Percentiles rank a stretch among this genome's conserved stretches.
These are phyloP conservation scores for Ophiosphaerella narmari DNA, from an alignment of 2,329 filamentous ascomycete genomes.

Conservation along the genomic window DNA sequence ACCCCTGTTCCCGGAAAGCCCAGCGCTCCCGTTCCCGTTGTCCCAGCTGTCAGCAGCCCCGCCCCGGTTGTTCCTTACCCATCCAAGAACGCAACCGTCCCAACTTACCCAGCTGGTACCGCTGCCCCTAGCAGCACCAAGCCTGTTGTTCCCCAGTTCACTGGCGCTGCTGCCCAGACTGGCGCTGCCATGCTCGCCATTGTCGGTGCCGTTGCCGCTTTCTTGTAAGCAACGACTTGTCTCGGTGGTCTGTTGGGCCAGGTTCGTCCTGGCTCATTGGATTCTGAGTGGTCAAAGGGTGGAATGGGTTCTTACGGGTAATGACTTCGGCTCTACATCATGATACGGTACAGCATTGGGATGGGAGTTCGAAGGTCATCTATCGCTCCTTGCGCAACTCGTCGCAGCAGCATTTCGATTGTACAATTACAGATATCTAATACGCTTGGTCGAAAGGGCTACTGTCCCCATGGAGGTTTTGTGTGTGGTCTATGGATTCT, in stretches of 20 bases:
- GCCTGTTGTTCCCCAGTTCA: constrained; percentile 46
- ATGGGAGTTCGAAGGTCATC: constrained; percentile 35
- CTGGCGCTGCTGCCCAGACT: constrained; percentile 57
- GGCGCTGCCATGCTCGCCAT: constrained; percentile 59
- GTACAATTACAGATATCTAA: constrained; percentile 39
- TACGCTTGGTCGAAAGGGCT: constrained; percentile 40
- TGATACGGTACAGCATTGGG: constrained; percentile 41
- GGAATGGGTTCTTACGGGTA: constrained; percentile 36
- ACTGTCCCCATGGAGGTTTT: constrained; percentile 34
- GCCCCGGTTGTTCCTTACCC: constrained; percentile 17
- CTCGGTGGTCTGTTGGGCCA: constrained; percentile 16
- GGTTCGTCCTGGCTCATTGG: constrained; percentile 5
- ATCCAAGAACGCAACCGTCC: constrained; percentile 27
- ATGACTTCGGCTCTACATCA: constrained; percentile 40
- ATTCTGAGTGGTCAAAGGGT: constrained; percentile 16
- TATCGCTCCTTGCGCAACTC: constrained; percentile 28
- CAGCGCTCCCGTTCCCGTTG: constrained; percentile 17
- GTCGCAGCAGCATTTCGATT: constrained; percentile 42
- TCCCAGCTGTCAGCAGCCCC: constrained; percentile 19
- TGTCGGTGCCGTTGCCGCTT: constrained; percentile 53
- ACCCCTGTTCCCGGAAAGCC: constrained; percentile 22
- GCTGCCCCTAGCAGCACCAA: constrained; percentile 36
- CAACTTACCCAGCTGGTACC: constrained; percentile 27
- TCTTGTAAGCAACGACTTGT: constrained; percentile 41
- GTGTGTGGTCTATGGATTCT: constrained; percentile 43